Evolutionary conservation across 2,329 filamentous ascomycete genomes (phyloP).

Genomic region (Fusarium clavum): DNA sequence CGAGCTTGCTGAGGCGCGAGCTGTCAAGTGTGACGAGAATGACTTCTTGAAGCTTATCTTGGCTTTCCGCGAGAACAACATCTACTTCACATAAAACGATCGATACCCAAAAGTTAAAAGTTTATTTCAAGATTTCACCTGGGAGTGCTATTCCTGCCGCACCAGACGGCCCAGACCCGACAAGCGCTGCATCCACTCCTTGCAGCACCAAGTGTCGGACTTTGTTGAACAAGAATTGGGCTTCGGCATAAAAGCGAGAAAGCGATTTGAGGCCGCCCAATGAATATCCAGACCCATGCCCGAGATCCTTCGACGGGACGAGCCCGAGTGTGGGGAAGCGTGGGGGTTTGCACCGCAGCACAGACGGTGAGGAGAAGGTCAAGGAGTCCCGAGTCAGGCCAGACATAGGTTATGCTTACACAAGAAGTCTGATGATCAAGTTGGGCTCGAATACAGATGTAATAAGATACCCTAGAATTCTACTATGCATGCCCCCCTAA

Average conservation of each 20-base stretch:
- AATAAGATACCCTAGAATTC: slow-evolving; percentile 7
- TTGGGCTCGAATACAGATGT: neutral
- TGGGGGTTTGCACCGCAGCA: slow-evolving; percentile 9
- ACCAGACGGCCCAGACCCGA: neutral
- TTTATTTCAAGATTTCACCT: neutral
- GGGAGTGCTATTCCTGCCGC: neutral
- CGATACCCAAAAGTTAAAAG: slow-evolving; percentile 6
- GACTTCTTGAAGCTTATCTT: slow-evolving; percentile 19
- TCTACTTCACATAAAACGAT: slow-evolving; percentile 11
- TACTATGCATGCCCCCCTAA: slow-evolving; percentile 5
- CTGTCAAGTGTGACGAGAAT: slow-evolving; percentile 18
- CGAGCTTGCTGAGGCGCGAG: slow-evolving; percentile 15
- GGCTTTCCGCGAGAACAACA: slow-evolving; percentile 18
- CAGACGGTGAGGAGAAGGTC: slow-evolving; percentile 13
- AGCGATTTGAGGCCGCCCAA: slow-evolving; percentile 6
- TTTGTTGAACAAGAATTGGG: neutral
- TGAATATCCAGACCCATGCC: neutral
- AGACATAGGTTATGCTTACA: slow-evolving; percentile 2
- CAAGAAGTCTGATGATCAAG: neutral
- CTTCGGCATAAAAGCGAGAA: neutral
- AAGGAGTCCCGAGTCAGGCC: neutral
- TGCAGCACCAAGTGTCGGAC: neutral
- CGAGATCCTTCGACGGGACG: slow-evolving; percentile 3
- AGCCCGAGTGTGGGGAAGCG: slow-evolving; percentile 25
- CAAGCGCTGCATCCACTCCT: neutral